Base-by-base conservation (phyloP, 345 rosid genomes). In the Arabis hirsuta region DNA sequence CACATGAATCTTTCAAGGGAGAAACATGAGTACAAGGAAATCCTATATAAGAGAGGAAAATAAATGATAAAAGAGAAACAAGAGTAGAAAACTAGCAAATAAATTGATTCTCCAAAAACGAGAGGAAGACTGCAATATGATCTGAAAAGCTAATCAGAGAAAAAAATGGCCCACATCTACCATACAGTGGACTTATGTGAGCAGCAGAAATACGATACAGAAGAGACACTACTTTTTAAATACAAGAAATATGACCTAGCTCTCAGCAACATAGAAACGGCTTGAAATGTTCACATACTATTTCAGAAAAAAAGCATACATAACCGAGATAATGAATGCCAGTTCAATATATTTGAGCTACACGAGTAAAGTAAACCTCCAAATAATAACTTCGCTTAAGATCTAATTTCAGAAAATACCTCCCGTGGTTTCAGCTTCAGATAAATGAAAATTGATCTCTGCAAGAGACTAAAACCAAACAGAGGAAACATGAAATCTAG, bases 391-490 rank as follows among this genome's bases (percentile, higher is more conserved):
- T 38, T 52, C 44, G 38, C 55, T 42, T 32, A 67, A 44, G 67
- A 53, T 60, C 14, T 36, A 26, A 53, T 53, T 34, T 55, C 51
- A 75, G 55, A 57, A 51, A 41, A 48, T 60, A 95, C 99, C 99
- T 95, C 98, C 99, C 50, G 77, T 86, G 59, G 76, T 85, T 81
- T 87, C 96, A 63, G 88, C 90, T 82, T 91, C 98, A 66, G 84
- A 79, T 72, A 88, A 65, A 81, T 82, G 94, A 80, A 76, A 29
- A 75, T 92, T 95, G 81, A 90, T 90, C 85, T 90, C 98, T 27
- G 80, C 88, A 76, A 95, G 98, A 8, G 98, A 95, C 99, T 94
- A 83, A 57, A 78, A 82, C 84, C 50, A 65, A 42, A 81, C 56
- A 68, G 71, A 47, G 55, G 48, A 58, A 63, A 70, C 51, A 80